These are phyloP conservation scores for Apiospora marii DNA, from an alignment of 2,329 filamentous ascomycete genomes.

Conservation along the genomic window DNA sequence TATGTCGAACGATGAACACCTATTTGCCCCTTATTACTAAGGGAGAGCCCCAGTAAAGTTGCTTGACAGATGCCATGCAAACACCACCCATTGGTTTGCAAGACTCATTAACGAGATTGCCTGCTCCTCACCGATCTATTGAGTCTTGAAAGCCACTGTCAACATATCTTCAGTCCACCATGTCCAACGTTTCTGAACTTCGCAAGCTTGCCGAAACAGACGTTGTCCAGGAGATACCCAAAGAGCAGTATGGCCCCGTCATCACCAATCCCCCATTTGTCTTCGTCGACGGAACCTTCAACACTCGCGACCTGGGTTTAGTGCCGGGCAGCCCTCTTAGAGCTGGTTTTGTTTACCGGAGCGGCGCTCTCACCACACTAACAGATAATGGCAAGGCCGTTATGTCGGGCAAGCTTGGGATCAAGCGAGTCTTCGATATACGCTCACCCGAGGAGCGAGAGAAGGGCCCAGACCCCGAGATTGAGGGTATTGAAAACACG, in stretches of 20 bases:
- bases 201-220: constrained; percentile 51
- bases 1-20: not conserved
- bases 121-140: not conserved
- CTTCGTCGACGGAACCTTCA: constrained; percentile 55
- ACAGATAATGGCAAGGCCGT: constrained; percentile 46
- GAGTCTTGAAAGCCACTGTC: not conserved
- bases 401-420: constrained; percentile 46
- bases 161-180: constrained; percentile 27
- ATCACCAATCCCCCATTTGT: constrained; percentile 56
- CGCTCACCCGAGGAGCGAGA: constrained; percentile 54
- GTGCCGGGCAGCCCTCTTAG: constrained; percentile 52
- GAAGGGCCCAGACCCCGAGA: constrained; percentile 50
- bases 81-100: not conserved
- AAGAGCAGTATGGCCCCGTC: constrained; percentile 45
- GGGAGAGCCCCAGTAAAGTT: not conserved
- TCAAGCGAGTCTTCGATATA: constrained; percentile 60
- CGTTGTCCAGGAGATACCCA: constrained; percentile 48
- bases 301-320: constrained; percentile 59
- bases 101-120: not conserved
- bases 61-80: not conserved
- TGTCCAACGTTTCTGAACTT: constrained; percentile 42
- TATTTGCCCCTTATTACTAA: not conserved
- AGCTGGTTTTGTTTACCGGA: constrained; percentile 54
- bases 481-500: constrained; percentile 54
- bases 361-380: constrained; percentile 51